phyloP scores from a whole-genome alignment of 805 yeast genomes.

The Lipomyces mesembrius region DNA sequence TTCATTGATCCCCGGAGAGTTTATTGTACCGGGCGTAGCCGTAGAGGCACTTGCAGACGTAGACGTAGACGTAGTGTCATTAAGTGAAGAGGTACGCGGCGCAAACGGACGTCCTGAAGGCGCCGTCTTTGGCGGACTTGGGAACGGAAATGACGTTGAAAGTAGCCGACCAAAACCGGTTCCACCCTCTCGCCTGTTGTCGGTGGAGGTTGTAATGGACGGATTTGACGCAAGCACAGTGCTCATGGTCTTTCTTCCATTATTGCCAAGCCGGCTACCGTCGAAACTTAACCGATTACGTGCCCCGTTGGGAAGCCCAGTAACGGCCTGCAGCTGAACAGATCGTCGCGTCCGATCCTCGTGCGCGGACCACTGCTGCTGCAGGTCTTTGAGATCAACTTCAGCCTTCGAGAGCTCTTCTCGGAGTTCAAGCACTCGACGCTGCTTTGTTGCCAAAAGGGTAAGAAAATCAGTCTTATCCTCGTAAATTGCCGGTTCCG shows the following conservation, averaged over 20 bases:
- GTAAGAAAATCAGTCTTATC: slow-evolving; percentile 39
- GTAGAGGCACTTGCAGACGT: background rate
- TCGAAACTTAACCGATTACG: slow-evolving; percentile 10
- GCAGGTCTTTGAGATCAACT: slow-evolving; percentile 42
- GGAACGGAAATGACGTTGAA: slow-evolving; percentile 31
- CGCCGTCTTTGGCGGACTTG: slow-evolving; percentile 36
- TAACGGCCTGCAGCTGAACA: slow-evolving; percentile 19
- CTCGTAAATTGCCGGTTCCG: slow-evolving; percentile 18
- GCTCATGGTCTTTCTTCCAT: background rate
- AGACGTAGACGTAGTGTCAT: slow-evolving; percentile 3
- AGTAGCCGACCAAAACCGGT: slow-evolving; percentile 20
- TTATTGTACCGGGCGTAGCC: background rate
- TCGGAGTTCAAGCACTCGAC: slow-evolving; percentile 47
- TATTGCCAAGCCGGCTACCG: background rate
- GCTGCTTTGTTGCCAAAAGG: slow-evolving; percentile 48
- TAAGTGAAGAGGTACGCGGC: slow-evolving; percentile 33
- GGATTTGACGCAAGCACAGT: slow-evolving; percentile 3
- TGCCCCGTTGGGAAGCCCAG: slow-evolving; percentile 1
- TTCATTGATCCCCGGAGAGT: slow-evolving; percentile 18
- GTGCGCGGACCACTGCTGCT: slow-evolving; percentile 29
- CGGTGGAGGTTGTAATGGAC: background rate
- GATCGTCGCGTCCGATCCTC: slow-evolving; percentile 30
- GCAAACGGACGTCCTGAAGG: slow-evolving; percentile 35
- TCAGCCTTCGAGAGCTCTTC: slow-evolving; percentile 48
- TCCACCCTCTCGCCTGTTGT: slow-evolving; percentile 5